Evolutionary conservation across 163 green algal species (phyloP).

Genomic region (Scenedesmus sp.): DNA sequence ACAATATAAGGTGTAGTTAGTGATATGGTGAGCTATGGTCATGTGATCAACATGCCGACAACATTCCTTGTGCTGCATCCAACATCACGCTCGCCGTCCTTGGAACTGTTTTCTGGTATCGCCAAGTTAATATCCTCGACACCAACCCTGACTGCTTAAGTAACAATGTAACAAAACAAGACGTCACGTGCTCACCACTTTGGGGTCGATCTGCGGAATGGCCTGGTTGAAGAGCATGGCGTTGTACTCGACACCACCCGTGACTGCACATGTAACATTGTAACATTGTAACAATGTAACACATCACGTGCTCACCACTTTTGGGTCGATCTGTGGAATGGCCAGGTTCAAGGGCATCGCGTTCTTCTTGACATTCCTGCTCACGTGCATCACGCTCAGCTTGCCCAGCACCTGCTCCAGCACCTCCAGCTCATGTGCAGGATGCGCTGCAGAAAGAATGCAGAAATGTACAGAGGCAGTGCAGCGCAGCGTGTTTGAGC

Average conservation of each 20-base stretch:
- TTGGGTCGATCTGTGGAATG: constrained; percentile 27
- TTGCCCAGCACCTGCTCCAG: constrained; percentile 42
- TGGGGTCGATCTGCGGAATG: constrained; percentile 26
- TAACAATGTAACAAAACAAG: not conserved
- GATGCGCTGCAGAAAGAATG: not conserved
- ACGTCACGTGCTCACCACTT: not conserved
- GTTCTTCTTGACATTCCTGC: constrained; percentile 26
- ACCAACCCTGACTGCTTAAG: not conserved
- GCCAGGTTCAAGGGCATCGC: constrained; percentile 28
- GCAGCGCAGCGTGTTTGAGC: not conserved
- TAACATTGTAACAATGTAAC: not conserved
- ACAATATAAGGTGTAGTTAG: not conserved
- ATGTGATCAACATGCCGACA: too few species aligned
- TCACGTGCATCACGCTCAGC: constrained; percentile 30
- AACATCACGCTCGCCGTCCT: too few species aligned
- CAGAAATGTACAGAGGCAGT: not conserved
- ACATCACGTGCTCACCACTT: not conserved
- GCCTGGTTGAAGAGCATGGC: constrained; percentile 24
- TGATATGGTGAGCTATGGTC: too few species aligned
- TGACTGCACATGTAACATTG: not conserved
- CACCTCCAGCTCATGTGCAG: constrained; percentile 29
- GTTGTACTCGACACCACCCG: not conserved
- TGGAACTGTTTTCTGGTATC: too few species aligned
- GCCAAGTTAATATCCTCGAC: too few species aligned
- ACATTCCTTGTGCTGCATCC: too few species aligned